Evolutionary conservation across 2,329 filamentous ascomycete genomes (phyloP).

Genomic region (Pleurostoma richardsiae): DNA sequence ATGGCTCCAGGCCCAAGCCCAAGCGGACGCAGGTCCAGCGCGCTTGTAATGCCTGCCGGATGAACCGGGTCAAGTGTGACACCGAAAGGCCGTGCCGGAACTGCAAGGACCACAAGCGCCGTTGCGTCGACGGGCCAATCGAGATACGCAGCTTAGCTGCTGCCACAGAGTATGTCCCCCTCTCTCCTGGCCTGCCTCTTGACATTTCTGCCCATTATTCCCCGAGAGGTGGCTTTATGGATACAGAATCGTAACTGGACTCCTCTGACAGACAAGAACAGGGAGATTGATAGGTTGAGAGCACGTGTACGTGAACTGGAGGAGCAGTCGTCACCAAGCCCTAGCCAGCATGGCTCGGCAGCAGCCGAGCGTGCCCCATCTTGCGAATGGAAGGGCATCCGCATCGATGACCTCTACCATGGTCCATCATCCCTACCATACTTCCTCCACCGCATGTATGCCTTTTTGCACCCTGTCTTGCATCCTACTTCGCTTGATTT

Average conservation of each 20-base stretch:
- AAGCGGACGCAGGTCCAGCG: slow-evolving; percentile 12
- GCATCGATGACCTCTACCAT: not conserved
- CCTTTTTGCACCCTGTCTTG: not conserved
- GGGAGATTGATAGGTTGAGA: not conserved
- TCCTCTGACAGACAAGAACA: not conserved
- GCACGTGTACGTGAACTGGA: not conserved
- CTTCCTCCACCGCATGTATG: not conserved
- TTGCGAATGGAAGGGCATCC: not conserved
- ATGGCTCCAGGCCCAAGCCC: not conserved
- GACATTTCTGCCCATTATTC: too few species aligned
- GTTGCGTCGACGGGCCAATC: slow-evolving; percentile 27
- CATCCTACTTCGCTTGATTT: not conserved
- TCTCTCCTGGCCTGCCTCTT: not conserved
- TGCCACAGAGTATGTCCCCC: slow-evolving; percentile 19
- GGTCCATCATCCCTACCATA: not conserved
- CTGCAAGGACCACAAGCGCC: slow-evolving; percentile 26
- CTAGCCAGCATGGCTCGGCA: not conserved
- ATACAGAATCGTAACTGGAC: slow-evolving; percentile 16
- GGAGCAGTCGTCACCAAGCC: not conserved
- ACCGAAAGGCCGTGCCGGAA: slow-evolving; percentile 31
- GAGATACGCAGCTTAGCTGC: slow-evolving; percentile 20
- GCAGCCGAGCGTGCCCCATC: too few species aligned
- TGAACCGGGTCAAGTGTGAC: slow-evolving; percentile 36
- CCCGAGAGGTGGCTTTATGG: slow-evolving; percentile 10
- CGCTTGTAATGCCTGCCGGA: slow-evolving; percentile 34